These are phyloP conservation scores for Aegilops bicornis DNA, from an alignment of 176 grass and related monocot species.

Conservation along the genomic window DNA sequence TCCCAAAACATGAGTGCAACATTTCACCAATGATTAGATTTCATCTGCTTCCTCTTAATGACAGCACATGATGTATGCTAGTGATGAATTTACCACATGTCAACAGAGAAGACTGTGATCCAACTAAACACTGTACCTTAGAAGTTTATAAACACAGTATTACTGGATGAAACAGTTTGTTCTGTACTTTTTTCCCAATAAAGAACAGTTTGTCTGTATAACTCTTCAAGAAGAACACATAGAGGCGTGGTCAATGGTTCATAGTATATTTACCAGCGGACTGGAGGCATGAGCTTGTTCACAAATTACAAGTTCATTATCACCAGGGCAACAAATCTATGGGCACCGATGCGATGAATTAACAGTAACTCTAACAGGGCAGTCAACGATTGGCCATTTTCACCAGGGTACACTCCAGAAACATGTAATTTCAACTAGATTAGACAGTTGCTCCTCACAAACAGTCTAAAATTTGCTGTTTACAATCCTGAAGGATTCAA, in stretches of 20 bases:
- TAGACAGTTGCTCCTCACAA: too few species aligned
- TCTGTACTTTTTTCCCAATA: not conserved
- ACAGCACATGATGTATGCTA: constrained; percentile 20
- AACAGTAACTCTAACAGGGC: not conserved
- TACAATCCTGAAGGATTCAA: not conserved
- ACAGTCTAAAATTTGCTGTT: not conserved
- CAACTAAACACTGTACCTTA: not conserved
- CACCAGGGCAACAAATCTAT: not conserved
- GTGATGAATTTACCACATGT: not conserved
- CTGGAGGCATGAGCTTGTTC: not conserved
- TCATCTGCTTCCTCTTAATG: not conserved
- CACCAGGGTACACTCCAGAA: not conserved
- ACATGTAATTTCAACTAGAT: not conserved
- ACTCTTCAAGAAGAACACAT: constrained; percentile 1
- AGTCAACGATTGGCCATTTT: not conserved
- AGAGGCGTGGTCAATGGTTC: not conserved
- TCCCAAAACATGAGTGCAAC: not conserved
- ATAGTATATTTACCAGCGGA: not conserved
- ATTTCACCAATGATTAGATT: not conserved
- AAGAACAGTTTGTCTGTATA: not conserved
- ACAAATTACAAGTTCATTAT: not conserved
- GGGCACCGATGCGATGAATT: not conserved
- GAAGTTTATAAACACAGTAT: not conserved
- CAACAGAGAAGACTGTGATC: not conserved
- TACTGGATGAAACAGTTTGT: not conserved